Base-by-base conservation (phyloP, 768 basidiomycete genomes). In the Phaeotremella fagi region DNA sequence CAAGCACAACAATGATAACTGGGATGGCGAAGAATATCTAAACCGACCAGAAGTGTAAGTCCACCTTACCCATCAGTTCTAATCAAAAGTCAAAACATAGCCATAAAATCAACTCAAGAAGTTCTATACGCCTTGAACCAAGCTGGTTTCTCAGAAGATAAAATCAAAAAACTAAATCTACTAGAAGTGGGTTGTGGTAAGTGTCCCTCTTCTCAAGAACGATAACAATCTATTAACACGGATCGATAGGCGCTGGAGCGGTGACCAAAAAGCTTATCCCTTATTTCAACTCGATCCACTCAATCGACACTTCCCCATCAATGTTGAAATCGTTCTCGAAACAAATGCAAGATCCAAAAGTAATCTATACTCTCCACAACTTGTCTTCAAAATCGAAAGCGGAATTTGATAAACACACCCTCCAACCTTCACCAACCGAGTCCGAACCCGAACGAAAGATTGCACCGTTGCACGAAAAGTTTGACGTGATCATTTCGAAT, bases 161-260 rank as follows among this genome's bases (percentile, higher is more conserved):
- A 55, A 7, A 46, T 58, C 9, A 41, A 29, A 4, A 36, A 23
- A 2, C 15, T 61, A 38, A 23, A 63, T 31, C 24, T 64, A 1
- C 46, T 63, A 6, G 65, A 67, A 38, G 46, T 67, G 7, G 65
- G 65, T 9, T 54, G 57, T 51, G 65, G 65, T 67, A 45, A 45
- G 65, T 62, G 9, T 1, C 41, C 31, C 18, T 15, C 20, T 3
- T 26, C 29, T 50, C 6, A 29, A 1, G 15, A n/a, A n/a, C n/a
- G n/a, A n/a, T 9, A 20, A 4, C 18, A 16, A n/a, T 37, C 28
- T 24, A 5, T 24, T 11, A 16, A 15, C 12, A 25, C 25, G 38
- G 6, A 3, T 15, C 18, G 24, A 4, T 42, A 69, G 67, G 67
- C 15, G 56, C 61, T 2, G 67, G 67, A 54, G 48, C 59, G 12